Conservation (phyloP, 768 basidiomycete species). For the Heimioporus sp. region DNA sequence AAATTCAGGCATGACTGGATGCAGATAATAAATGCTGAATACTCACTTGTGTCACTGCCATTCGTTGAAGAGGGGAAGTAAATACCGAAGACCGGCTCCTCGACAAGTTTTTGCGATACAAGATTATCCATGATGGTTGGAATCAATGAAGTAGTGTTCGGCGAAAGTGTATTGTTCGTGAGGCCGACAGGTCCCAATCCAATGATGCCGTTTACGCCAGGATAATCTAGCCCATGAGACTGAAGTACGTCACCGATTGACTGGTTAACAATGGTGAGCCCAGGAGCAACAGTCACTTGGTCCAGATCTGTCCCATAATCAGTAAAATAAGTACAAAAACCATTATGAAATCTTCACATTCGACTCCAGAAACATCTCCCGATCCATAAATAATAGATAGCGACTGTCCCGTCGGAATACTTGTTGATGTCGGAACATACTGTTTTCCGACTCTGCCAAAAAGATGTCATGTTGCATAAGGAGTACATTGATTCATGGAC, state of each 20-base stretch:
- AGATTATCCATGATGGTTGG: slow-evolving; percentile 29
- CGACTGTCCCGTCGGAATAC: slow-evolving; percentile 22
- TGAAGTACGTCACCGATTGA: slow-evolving; percentile 26
- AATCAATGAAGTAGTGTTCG: slow-evolving; percentile 3
- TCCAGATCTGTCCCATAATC: slow-evolving; percentile 19
- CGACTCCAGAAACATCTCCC: slow-evolving; percentile 6
- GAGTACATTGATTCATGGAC: background rate
- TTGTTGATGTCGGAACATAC: slow-evolving; percentile 22
- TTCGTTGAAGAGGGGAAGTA: slow-evolving; percentile 7
- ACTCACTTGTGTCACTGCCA: slow-evolving; percentile 15
- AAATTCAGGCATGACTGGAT: background rate
- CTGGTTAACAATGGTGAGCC: slow-evolving; percentile 26
- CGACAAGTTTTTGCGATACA: slow-evolving; percentile 15
- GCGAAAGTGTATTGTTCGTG: slow-evolving; percentile 6
- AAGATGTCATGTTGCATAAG: background rate
- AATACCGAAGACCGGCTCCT: slow-evolving; percentile 10
- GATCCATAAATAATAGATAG: slow-evolving; percentile 8
- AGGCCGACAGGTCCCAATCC: slow-evolving; percentile 27
- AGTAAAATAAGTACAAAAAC: background rate
- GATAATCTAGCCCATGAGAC: slow-evolving; percentile 6
- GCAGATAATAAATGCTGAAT: no score
- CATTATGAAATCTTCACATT: background rate
- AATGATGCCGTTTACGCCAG: slow-evolving; percentile 26
- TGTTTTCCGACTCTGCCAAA: slow-evolving; percentile 16
- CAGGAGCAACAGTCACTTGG: slow-evolving; percentile 22